Base-by-base conservation (phyloP, 2,329 filamentous ascomycete species). In the Fusarium anthophilum region DNA sequence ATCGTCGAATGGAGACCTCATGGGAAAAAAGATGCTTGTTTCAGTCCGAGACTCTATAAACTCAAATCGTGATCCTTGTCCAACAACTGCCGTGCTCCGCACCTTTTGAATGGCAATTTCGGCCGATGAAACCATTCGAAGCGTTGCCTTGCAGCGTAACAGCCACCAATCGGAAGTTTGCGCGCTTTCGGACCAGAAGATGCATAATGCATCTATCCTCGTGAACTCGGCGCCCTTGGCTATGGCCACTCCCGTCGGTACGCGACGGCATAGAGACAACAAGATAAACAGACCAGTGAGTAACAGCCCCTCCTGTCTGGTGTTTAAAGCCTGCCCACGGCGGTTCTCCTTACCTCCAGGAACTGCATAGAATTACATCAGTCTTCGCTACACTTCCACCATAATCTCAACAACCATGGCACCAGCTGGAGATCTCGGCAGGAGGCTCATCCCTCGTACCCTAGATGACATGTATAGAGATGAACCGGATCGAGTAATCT, bases 301-400 rank as follows among this genome's bases (percentile, higher is more conserved):
- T 9, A 28, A 22, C 2, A 47, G 15, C 12, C 17, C 24, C 24
- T 47, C 18, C 11, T 14, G 11, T 14, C 24, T 28, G 12, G 8
- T 12, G 18, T 47, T 50, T 32, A 32, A 30, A 32, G 28, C 20
- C 28, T 17, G 35, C 9, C 35, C 1, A 37, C 17, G 8, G 17
- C 8, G 35, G 8, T 37, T 37, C 35, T 37, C 15, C 2, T 10
- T 1, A 18, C 18, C 15, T 0, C 10, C 0, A 37, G 35, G 2
- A 6, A 18, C 35, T 5, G 0, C 8, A 18, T 9, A 18, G 1
- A 20, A 20, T 28, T 50, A n/a, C 10, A n/a, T 1, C 0, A 32
- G 2, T 18, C 22, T 13, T 32, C 3, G 10, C 2, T 28, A 28
- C 12, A 22, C 44, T 50, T 13, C 5, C 20, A n/a, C 10, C 5